phyloP scores from a whole-genome alignment of 2,329 filamentous ascomycete species.

The Chaetothyriales sp. region DNA sequence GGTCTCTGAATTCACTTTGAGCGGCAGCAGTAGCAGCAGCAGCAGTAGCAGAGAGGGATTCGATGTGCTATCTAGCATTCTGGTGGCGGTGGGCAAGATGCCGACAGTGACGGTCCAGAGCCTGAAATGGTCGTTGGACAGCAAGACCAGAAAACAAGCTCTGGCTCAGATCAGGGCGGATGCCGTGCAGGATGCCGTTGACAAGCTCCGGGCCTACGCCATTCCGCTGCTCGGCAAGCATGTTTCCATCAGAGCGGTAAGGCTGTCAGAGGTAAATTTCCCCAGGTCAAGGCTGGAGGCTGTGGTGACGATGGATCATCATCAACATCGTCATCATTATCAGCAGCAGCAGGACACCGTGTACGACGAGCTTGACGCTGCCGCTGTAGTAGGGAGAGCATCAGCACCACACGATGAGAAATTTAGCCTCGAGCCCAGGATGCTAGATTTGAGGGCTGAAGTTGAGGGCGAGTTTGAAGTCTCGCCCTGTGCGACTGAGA shows the following conservation, averaged over 20 bases:
- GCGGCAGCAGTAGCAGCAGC: too few species aligned
- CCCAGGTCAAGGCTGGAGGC: too few species aligned
- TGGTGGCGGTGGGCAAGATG: constrained; percentile 4
- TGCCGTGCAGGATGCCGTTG: constrained; percentile 6
- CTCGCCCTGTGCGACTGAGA: too few species aligned
- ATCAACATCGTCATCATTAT: too few species aligned
- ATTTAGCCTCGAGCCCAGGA: constrained; percentile 4
- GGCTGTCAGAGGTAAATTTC: too few species aligned
- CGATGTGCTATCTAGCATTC: constrained; percentile 3
- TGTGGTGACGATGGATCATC: too few species aligned
- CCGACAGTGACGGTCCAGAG: constrained; percentile 1
- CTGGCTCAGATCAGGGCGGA: not conserved
- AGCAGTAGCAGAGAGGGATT: not conserved
- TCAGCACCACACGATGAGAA: not conserved
- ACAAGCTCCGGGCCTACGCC: constrained; percentile 6
- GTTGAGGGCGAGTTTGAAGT: not conserved
- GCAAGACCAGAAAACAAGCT: not conserved
- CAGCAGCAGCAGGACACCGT: too few species aligned
- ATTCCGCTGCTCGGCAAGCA: not conserved
- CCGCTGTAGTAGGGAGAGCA: too few species aligned
- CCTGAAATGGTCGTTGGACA: constrained; percentile 6
- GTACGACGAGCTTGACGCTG: too few species aligned
- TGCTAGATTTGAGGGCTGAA: constrained; percentile 3
- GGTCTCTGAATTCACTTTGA: too few species aligned
- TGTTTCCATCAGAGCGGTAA: too few species aligned